Percentiles rank a stretch among this genome's conserved stretches.
Evolutionary conservation across 2,329 filamentous ascomycete genomes (phyloP).

Genomic region (Fusarium bulbicola): DNA sequence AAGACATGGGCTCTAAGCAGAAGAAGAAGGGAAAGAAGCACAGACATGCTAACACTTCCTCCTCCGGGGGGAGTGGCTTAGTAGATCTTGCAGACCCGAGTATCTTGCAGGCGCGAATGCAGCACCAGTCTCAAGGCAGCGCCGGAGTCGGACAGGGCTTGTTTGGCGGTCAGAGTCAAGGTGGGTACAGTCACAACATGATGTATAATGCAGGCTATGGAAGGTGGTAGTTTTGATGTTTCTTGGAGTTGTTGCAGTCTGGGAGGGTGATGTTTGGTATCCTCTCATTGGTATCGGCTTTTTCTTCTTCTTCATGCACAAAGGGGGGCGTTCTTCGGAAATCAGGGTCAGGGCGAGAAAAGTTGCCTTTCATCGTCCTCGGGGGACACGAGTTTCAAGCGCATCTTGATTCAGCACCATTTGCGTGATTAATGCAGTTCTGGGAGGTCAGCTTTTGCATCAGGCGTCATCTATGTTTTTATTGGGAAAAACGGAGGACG

Average conservation of each 20-base stretch:
- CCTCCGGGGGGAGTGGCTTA: conserved; percentile 98
- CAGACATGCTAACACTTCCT: conserved; percentile 99
- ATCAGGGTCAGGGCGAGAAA: conserved; percentile 32
- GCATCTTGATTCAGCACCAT: conserved; percentile 47
- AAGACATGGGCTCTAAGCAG: conserved; percentile 95
- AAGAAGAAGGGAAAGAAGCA: conserved; percentile 99
- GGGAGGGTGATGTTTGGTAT: conserved; percentile 36
- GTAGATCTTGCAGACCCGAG: conserved; percentile 99
- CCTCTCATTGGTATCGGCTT: conserved; percentile 35
- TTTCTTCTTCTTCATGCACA: conserved; percentile 34
- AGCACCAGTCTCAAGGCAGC: conserved; percentile 84
- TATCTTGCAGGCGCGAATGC: conserved; percentile 98
- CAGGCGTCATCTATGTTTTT: conserved; percentile 46
- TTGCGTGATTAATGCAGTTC: conserved; percentile 43
- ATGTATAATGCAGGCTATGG: conserved; percentile 80
- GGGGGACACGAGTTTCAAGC: conserved; percentile 44
- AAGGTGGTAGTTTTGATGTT: conserved; percentile 66
- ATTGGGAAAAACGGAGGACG: conserved; percentile 38
- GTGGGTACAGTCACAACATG: conserved; percentile 91
- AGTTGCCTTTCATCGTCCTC: conserved; percentile 38
- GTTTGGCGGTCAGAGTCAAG: conserved; percentile 89
- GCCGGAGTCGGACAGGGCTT: conserved; percentile 87
- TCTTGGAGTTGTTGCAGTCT: conserved; percentile 26
- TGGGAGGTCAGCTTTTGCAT: conserved; percentile 44
- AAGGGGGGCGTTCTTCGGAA: conserved; percentile 44